A percentile compares a stretch with the other conserved stretches of the same genome.
These are phyloP conservation scores for Saturnispora saitoi DNA, from an alignment of 805 yeast species.

Conservation along the genomic window DNA sequence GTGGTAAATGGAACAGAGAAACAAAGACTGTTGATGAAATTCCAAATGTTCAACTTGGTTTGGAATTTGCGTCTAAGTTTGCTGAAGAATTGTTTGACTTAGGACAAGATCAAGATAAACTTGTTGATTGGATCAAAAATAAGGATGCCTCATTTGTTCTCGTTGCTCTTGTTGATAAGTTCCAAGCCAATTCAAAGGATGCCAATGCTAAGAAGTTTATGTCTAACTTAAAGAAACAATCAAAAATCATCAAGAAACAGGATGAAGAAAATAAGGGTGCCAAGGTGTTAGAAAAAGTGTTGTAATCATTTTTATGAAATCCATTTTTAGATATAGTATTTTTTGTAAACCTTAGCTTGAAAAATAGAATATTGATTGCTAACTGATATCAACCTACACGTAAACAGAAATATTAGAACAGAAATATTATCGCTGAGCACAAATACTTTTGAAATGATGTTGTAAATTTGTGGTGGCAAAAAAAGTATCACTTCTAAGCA, in stretches of 20 bases:
- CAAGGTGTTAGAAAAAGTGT: constrained; percentile 36
- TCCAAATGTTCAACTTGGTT: constrained; percentile 42
- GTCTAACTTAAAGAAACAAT: constrained; percentile 44
- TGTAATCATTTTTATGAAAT: background rate
- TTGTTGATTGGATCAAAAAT: constrained; percentile 57
- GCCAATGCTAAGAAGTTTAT: constrained; percentile 38
- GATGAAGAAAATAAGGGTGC: constrained; percentile 55
- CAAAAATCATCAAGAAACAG: constrained; percentile 36
- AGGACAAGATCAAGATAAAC: constrained; percentile 42
- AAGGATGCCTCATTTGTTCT: constrained; percentile 71
- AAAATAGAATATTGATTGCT: no score
- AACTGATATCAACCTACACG: no score
- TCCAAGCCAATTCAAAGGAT: constrained; percentile 34
- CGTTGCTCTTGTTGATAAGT: constrained; percentile 67
- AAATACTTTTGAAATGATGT: background rate
- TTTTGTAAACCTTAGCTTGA: background rate
- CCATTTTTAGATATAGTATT: background rate
- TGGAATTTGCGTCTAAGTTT: constrained; percentile 48
- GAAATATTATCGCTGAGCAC: background rate
- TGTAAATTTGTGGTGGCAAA: constrained; percentile 4
- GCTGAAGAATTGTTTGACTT: constrained; percentile 36
- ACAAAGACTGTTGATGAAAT: constrained; percentile 41
- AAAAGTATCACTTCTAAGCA: background rate
- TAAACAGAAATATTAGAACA: no score
- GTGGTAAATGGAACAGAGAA: constrained; percentile 73